Evolutionary conservation across 2,329 filamentous ascomycete species (phyloP).

Genomic region (Aspergillus ibericus): DNA sequence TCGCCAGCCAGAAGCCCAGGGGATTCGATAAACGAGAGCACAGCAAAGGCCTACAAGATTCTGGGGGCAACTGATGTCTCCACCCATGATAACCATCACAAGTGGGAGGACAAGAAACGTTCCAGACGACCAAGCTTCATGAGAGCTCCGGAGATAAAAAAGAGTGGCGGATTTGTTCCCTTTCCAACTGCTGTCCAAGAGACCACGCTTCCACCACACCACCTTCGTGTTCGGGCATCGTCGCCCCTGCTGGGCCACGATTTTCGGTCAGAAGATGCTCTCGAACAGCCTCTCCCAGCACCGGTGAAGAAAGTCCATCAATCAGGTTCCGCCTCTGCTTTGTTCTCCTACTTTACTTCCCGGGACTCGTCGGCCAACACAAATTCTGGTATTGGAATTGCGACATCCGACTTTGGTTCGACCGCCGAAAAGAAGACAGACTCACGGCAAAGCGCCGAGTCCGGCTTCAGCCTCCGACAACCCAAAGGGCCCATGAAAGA

Average conservation of each 20-base stretch:
- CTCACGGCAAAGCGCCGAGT: slow-evolving; percentile 18
- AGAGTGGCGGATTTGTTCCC: slow-evolving; percentile 24
- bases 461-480: slow-evolving; percentile 25
- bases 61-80: slow-evolving; percentile 31
- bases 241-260: slow-evolving; percentile 47
- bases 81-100: slow-evolving; percentile 22
- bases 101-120: slow-evolving; percentile 26
- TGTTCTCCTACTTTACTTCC: slow-evolving; percentile 50
- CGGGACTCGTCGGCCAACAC: slow-evolving; percentile 40
- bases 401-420: slow-evolving; percentile 7
- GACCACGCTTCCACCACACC: slow-evolving; percentile 23
- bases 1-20: slow-evolving; percentile 16
- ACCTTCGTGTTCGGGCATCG: slow-evolving; percentile 45
- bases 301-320: slow-evolving; percentile 39
- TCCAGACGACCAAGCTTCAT: slow-evolving; percentile 40
- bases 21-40: slow-evolving; percentile 19
- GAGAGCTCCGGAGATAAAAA: slow-evolving; percentile 41
- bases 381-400: slow-evolving; percentile 26
- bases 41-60: slow-evolving; percentile 35
- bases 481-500: slow-evolving; percentile 30
- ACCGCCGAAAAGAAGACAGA: slow-evolving; percentile 9
- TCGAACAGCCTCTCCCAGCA: slow-evolving; percentile 32
- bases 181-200: slow-evolving; percentile 27
- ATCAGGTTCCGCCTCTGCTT: slow-evolving; percentile 46
- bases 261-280: slow-evolving; percentile 30